These are phyloP conservation scores for Colletotrichum viniferum DNA, from an alignment of 2,329 filamentous ascomycete genomes.

Conservation along the genomic window DNA sequence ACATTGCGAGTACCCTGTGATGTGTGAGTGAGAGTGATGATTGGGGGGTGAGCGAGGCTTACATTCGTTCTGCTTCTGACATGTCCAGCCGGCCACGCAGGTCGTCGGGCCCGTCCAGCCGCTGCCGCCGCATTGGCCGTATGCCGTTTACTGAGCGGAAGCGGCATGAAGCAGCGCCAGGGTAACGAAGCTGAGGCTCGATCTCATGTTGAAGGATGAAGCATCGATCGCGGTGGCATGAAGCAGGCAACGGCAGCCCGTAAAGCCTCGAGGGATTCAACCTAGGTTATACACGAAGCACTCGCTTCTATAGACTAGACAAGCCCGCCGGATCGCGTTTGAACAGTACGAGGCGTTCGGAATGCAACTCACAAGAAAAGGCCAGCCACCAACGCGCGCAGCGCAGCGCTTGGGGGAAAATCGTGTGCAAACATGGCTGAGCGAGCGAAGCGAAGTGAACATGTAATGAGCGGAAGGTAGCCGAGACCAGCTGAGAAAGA, in stretches of 20 bases:
- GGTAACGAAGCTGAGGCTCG: neutral
- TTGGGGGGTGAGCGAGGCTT: neutral
- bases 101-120: slow-evolving; percentile 15
- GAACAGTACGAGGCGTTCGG: neutral
- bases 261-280: neutral
- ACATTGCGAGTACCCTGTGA: slow-evolving; percentile 19
- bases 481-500: neutral
- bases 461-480: neutral
- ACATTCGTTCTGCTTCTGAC: slow-evolving; percentile 9
- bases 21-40: neutral
- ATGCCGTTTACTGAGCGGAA: neutral
- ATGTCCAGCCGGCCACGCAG: slow-evolving; percentile 14
- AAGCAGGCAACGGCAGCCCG: no score
- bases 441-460: neutral
- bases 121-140: slow-evolving; percentile 16
- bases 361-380: neutral
- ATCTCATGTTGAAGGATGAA: neutral
- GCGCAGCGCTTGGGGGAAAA: neutral
- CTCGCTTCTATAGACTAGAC: neutral
- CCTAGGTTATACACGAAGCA: neutral
- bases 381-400: neutral
- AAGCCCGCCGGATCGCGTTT: neutral
- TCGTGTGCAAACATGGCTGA: neutral
- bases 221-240: neutral
- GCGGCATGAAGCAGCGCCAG: neutral